A percentile compares a stretch with the other conserved stretches of the same genome.
Conservation (phyloP, 805 yeast species). For the Nakazawaea pomicola region DNA sequence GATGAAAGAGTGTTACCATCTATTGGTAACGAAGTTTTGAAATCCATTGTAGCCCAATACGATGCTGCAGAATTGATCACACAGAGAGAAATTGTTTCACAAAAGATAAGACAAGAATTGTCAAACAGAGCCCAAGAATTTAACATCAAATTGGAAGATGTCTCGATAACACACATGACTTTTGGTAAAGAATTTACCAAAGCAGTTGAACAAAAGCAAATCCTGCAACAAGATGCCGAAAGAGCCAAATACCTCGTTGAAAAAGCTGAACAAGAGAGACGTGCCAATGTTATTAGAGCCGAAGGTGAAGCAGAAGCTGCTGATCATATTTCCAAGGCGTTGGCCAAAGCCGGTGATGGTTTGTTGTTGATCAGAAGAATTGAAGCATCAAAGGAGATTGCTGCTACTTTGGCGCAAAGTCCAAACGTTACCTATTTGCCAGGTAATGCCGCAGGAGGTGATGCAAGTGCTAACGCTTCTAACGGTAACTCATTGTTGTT, state of each 20-base stretch:
- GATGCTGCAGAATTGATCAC: conserved; percentile 97
- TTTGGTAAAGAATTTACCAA: conserved; percentile 95
- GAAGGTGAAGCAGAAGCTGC: conserved; percentile 99
- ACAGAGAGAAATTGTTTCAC: conserved; percentile 92
- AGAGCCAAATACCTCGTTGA: conserved; percentile 91
- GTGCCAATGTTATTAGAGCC: conserved; percentile 91
- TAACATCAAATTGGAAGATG: conserved; percentile 90
- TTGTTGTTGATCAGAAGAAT: conserved; percentile 87
- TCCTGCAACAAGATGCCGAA: conserved; percentile 99
- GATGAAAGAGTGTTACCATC: conserved; percentile 93
- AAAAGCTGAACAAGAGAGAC: conserved; percentile 95
- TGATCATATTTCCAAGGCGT: conserved; percentile 87
- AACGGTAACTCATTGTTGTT: conserved; percentile 52
- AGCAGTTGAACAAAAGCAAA: conserved; percentile 98
- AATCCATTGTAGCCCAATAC: conserved; percentile 87
- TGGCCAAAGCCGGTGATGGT: conserved; percentile 94
- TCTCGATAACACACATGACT: conserved; percentile 95
- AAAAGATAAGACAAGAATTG: conserved; percentile 82
- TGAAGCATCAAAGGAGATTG: conserved; percentile 96
- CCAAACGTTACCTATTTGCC: conserved; percentile 90
- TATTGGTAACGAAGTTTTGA: conserved; percentile 86
- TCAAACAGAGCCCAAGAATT: conserved; percentile 81
- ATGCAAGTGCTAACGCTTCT: conserved; percentile 30
- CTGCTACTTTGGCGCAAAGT: conserved; percentile 76
- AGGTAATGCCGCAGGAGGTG: conserved; percentile 33